A percentile compares a stretch with the other conserved stretches of the same genome.
Evolutionary conservation across 441 rosid genomes (phyloP).

Genomic region (Kokia cookei): DNA sequence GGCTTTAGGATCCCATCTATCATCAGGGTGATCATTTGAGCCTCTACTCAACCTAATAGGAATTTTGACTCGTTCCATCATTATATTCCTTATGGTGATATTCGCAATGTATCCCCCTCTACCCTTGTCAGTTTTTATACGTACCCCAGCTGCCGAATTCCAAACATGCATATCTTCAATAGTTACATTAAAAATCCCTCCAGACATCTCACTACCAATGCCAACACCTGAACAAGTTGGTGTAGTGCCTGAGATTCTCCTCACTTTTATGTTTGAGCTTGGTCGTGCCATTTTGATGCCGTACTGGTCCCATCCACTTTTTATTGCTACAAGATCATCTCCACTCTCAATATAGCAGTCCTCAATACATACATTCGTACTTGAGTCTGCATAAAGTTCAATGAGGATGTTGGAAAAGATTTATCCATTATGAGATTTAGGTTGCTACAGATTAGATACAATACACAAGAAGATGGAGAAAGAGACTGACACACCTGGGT

Average conservation of each 20-base stretch:
- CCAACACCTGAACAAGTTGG: constrained; percentile 93
- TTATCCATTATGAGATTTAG: neutral
- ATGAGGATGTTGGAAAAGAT: neutral
- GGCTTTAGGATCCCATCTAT: constrained; percentile 73
- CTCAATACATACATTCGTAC: constrained; percentile 81
- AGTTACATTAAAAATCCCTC: constrained; percentile 69
- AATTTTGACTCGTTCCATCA: constrained; percentile 70
- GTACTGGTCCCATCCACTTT: constrained; percentile 98
- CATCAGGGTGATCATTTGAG: constrained; percentile 82
- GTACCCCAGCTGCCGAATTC: constrained; percentile 87
- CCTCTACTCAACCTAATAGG: constrained; percentile 83
- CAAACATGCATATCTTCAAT: constrained; percentile 71
- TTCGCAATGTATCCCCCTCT: constrained; percentile 86
- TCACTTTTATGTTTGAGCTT: constrained; percentile 65
- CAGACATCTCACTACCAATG: constrained; percentile 96
- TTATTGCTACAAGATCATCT: constrained; percentile 91
- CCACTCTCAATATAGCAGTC: constrained; percentile 93
- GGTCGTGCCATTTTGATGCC: constrained; percentile 79
- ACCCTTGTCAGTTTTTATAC: constrained; percentile 81
- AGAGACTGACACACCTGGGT: constrained; percentile 53
- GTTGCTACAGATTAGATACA: neutral
- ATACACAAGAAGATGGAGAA: neutral
- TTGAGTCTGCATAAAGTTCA: constrained; percentile 48
- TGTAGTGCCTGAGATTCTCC: constrained; percentile 85
- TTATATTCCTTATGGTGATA: constrained; percentile 47